Conservation (phyloP, 2,329 filamentous ascomycete species). For the Hypoxylon sp. region DNA sequence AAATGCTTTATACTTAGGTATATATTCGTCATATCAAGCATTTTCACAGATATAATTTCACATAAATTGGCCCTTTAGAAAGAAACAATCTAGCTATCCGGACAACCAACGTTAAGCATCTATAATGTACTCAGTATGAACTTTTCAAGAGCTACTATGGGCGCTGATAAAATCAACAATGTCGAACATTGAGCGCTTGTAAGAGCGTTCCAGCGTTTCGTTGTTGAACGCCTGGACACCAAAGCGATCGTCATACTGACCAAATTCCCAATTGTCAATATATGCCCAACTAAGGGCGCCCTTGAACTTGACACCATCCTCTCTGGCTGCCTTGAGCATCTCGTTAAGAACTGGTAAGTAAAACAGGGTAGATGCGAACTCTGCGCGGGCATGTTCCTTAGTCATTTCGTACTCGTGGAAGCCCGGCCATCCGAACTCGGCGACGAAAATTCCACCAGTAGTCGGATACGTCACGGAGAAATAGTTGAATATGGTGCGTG, state of each 20-base stretch:
- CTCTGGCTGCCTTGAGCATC: constrained; percentile 62
- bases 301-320: constrained; percentile 63
- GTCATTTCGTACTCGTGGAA: constrained; percentile 55
- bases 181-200: constrained; percentile 68
- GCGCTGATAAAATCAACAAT: constrained; percentile 59
- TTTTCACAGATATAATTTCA: too few species aligned
- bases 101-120: too few species aligned
- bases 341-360: constrained; percentile 64
- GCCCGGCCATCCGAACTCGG: constrained; percentile 67
- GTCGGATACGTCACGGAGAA: constrained; percentile 65
- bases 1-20: too few species aligned
- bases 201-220: constrained; percentile 55
- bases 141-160: neutral
- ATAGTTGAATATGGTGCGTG: constrained; percentile 54
- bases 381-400: constrained; percentile 60
- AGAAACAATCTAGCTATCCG: too few species aligned
- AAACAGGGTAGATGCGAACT: constrained; percentile 62
- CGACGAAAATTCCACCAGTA: constrained; percentile 57
- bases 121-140: too few species aligned
- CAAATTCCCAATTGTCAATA: constrained; percentile 65
- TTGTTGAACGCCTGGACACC: constrained; percentile 64
- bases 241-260: constrained; percentile 58
- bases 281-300: constrained; percentile 64
- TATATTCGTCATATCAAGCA: too few species aligned
- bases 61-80: too few species aligned